phyloP scores from a whole-genome alignment of 441 rosid species.

The Eruca vesicaria region DNA sequence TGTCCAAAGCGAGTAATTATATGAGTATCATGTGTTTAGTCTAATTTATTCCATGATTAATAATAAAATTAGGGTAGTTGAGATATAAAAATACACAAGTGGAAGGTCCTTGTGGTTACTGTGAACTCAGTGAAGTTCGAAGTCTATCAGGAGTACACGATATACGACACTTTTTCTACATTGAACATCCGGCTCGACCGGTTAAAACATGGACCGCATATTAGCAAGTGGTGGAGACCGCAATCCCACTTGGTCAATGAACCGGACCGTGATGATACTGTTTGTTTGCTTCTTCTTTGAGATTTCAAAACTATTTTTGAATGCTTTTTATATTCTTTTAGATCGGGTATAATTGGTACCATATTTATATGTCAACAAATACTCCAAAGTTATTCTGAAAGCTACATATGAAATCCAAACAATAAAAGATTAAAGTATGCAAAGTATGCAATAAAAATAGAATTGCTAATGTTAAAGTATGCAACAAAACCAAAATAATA shows the following conservation, averaged over 20 bases:
- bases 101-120: constrained; percentile 16
- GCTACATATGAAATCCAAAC: not conserved
- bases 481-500: not conserved
- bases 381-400: constrained; percentile 10
- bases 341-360: constrained; percentile 32
- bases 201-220: constrained; percentile 23
- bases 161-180: not conserved
- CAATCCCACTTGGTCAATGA: constrained; percentile 29
- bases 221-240: constrained; percentile 37
- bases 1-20: constrained; percentile 3
- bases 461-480: not conserved
- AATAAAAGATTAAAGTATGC: not conserved
- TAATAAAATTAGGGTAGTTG: not conserved
- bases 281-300: not conserved
- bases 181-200: constrained; percentile 5
- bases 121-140: not conserved
- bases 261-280: constrained; percentile 17
- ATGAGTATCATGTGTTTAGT: not conserved
- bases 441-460: not conserved
- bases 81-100: constrained; percentile 11
- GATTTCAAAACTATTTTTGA: constrained; percentile 5
- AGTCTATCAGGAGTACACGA: not conserved
- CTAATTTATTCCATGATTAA: not conserved
- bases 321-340: constrained; percentile 20
- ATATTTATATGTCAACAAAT: constrained; percentile 24